These are phyloP conservation scores for Aspergillus hortae DNA, from an alignment of 2,329 filamentous ascomycete genomes.

Conservation along the genomic window DNA sequence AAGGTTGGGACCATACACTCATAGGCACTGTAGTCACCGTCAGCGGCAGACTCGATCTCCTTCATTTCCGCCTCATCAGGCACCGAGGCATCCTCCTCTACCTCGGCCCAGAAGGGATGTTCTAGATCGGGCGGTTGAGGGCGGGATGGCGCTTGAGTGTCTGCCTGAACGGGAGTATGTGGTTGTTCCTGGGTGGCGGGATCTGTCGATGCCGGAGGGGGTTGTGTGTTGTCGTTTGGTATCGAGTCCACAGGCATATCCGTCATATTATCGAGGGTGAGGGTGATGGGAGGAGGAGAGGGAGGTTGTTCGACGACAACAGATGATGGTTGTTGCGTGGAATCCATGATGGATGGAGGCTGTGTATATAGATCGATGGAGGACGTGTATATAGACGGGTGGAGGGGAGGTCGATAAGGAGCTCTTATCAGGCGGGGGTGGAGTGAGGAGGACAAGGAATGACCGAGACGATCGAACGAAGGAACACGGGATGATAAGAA, in stretches of 20 bases:
- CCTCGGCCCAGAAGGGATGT: constrained; percentile 50
- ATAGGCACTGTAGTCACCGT: constrained; percentile 51
- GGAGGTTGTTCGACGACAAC: constrained; percentile 14
- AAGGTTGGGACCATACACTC: constrained; percentile 42
- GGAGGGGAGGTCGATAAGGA: too few species aligned
- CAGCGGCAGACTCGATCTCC: constrained; percentile 49
- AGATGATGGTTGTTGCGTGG: constrained; percentile 7
- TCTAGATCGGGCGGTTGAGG: constrained; percentile 25
- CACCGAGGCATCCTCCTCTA: constrained; percentile 53
- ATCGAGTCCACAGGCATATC: constrained; percentile 4
- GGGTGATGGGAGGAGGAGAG: constrained; percentile 10
- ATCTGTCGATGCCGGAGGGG: constrained; percentile 4
- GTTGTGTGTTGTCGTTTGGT: neutral
- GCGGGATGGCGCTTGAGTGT: constrained; percentile 15
- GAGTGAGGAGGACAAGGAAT: too few species aligned
- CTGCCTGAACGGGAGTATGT: constrained; percentile 11
- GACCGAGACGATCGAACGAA: too few species aligned
- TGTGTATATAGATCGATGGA: too few species aligned
- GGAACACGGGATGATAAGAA: too few species aligned
- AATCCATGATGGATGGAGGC: constrained; percentile 14
- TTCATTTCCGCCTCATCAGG: constrained; percentile 58
- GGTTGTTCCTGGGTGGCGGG: constrained; percentile 3
- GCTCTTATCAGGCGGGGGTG: too few species aligned
- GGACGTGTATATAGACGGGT: too few species aligned
- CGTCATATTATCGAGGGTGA: constrained; percentile 11